Evolutionary conservation across 192 early-diverging fungal genomes (phyloP), one percentile per base, ranked within the genome.

Genomic region (Rhizophagus sp.): DNA sequence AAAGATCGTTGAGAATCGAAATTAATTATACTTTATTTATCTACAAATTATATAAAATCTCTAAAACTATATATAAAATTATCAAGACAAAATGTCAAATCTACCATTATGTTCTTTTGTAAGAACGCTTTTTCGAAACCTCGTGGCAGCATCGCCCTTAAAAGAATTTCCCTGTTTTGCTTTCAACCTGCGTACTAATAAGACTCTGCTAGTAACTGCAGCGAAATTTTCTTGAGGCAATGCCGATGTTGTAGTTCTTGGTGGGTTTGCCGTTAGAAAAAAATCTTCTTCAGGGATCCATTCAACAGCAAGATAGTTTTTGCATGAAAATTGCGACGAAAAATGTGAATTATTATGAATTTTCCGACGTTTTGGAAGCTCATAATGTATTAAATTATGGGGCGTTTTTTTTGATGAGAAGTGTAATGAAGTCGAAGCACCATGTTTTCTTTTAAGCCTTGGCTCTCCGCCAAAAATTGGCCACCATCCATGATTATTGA

Each of bases 221-320:
- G 77, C 77, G 17, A 79, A 79, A 36, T 79, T 79, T 57, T 79
- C 77, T 36, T 79, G 77, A 33, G 77, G 64, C 47, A 79, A 79
- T 50, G 77, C 77, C 1, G 77, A 79, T 17, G 77, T 79, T 24
- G 77, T 79, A 2, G 77, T 79, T 33, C 67, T 79, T 30, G 77
- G 77, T 79, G 77, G 77, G 15, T 27, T 27, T 30, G 77, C 77
- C 10, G 50, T 69, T 30, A 36, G 17, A 33, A 44, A 47, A 11
- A 25, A 34, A 34, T 50, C 41, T 68, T 79, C 62, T 41, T 79
- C 77, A n/a, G 64, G 64, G 19, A 44, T n/a, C 77, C 77, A 79
- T 50, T 79, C 77, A 69, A 79, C 62, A 19, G 77, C 77, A n/a
- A 79, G 77, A 61, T 79, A 79, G 61, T 79, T 79, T 69, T 79